Evolutionary conservation across 2,329 filamentous ascomycete genomes (phyloP).

Genomic region (Pseudogymnoascus sp.): DNA sequence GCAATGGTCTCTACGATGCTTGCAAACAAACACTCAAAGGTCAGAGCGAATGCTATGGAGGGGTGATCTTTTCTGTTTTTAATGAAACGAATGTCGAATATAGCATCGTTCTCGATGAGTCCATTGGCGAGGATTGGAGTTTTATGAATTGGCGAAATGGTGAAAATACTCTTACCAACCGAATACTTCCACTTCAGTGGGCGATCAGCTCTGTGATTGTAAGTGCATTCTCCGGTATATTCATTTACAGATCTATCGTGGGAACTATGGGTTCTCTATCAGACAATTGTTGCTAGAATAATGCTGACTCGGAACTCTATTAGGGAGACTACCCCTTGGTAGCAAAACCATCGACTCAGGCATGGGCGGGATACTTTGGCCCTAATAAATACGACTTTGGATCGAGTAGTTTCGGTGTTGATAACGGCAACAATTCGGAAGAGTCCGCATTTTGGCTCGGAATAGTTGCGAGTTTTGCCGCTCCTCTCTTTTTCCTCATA

Average conservation of each 20-base stretch:
- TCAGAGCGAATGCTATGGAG: conserved; percentile 20
- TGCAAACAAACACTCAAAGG: conserved; percentile 19
- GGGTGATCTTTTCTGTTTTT: conserved; percentile 18
- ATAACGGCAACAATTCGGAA: background rate
- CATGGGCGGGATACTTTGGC: conserved; percentile 16
- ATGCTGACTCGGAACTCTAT: background rate
- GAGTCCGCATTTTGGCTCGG: conserved; percentile 14
- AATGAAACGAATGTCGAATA: conserved; percentile 22
- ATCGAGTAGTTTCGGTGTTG: background rate
- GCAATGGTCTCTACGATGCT: conserved; percentile 18
- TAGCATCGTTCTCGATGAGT: conserved; percentile 17
- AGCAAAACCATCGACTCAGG: conserved; percentile 17
- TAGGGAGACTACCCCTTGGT: conserved; percentile 12
- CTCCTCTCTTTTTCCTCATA: conserved; percentile 22
- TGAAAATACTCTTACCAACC: conserved; percentile 11
- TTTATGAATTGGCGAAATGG: conserved; percentile 12
- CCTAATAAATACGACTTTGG: background rate
- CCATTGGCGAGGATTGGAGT: background rate
- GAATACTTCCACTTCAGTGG: conserved; percentile 20
- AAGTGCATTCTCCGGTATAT: background rate
- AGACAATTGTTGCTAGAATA: background rate
- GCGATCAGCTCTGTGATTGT: conserved; percentile 18
- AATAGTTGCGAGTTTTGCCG: conserved; percentile 15
- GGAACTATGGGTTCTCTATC: background rate
- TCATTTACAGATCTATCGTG: background rate